These are phyloP conservation scores for Ormosia emarginata DNA, from an alignment of 306 rosid genomes.

Conservation along the genomic window DNA sequence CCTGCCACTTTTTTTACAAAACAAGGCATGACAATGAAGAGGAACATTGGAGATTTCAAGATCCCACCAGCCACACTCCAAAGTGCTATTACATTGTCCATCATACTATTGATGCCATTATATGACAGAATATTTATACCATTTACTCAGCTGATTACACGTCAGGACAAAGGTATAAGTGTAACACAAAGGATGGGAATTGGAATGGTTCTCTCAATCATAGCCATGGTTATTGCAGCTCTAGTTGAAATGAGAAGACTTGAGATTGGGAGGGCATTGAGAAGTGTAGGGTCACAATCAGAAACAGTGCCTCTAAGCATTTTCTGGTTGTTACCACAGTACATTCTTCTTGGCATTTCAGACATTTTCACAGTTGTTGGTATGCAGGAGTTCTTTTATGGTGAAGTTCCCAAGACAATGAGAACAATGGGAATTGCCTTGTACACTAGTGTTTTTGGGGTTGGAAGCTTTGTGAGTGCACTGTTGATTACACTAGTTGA, in stretches of 20 bases:
- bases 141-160: conserved; percentile 47
- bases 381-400: conserved; percentile 91
- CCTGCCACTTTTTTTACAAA: conserved; percentile 91
- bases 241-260: conserved; percentile 73
- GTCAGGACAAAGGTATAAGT: conserved; percentile 58
- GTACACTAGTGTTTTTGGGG: conserved; percentile 85
- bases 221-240: conserved; percentile 83
- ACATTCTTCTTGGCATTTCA: conserved; percentile 74
- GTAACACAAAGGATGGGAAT: conserved; percentile 92
- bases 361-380: conserved; percentile 95
- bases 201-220: conserved; percentile 84
- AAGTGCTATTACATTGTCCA: conserved; percentile 71
- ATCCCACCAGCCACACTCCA: conserved; percentile 97
- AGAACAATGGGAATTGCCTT: conserved; percentile 82
- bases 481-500: conserved; percentile 65
- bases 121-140: conserved; percentile 77
- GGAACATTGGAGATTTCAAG: conserved; percentile 71
- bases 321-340: conserved; percentile 88
- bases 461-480: conserved; percentile 91
- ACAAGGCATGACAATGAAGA: conserved; percentile 96
- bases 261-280: conserved; percentile 37
- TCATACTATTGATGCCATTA: conserved; percentile 77
- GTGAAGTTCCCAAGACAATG: conserved; percentile 80
- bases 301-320: conserved; percentile 62
- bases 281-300: conserved; percentile 19